phyloP scores from a whole-genome alignment of 768 basidiomycete species.

The Trametes meyenii region DNA sequence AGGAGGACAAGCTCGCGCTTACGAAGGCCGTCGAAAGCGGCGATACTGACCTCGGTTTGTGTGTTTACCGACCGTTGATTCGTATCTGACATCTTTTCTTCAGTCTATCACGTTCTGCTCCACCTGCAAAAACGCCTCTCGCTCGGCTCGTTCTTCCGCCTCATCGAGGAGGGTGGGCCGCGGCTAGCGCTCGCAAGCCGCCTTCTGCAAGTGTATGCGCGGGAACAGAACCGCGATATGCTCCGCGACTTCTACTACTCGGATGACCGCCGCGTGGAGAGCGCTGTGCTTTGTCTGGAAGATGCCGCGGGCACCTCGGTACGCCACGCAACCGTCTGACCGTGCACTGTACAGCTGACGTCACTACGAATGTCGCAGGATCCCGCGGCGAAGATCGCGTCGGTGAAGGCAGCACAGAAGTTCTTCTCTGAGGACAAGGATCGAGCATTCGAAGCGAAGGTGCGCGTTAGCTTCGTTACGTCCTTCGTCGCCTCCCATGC shows the following conservation, averaged over 20 bases:
- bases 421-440: slow-evolving; percentile 97
- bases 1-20: slow-evolving; percentile 87
- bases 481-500: not conserved
- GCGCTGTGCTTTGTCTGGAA: slow-evolving; percentile 84
- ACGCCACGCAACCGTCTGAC: not conserved
- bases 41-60: slow-evolving; percentile 88
- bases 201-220: slow-evolving; percentile 86
- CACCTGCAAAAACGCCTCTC: slow-evolving; percentile 82
- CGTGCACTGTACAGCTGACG: not conserved
- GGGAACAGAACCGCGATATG: slow-evolving; percentile 90
- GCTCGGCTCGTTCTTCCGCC: slow-evolving; percentile 90
- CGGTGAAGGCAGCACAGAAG: slow-evolving; percentile 84
- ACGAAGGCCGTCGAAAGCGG: slow-evolving; percentile 92
- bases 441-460: slow-evolving; percentile 87
- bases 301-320: slow-evolving; percentile 76
- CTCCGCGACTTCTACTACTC: slow-evolving; percentile 97
- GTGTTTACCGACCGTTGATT: too few relatives aligned
- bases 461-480: slow-evolving; percentile 28
- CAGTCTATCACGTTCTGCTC: slow-evolving; percentile 93
- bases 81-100: too few relatives aligned
- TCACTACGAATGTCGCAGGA: slow-evolving; percentile 52
- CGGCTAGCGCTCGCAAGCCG: slow-evolving; percentile 72
- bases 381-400: slow-evolving; percentile 64
- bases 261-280: slow-evolving; percentile 93
- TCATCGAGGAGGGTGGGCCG: slow-evolving; percentile 89